Evolutionary conservation across 2,329 filamentous ascomycete species (phyloP).

Genomic region (Pseudogymnoascus sp.): DNA sequence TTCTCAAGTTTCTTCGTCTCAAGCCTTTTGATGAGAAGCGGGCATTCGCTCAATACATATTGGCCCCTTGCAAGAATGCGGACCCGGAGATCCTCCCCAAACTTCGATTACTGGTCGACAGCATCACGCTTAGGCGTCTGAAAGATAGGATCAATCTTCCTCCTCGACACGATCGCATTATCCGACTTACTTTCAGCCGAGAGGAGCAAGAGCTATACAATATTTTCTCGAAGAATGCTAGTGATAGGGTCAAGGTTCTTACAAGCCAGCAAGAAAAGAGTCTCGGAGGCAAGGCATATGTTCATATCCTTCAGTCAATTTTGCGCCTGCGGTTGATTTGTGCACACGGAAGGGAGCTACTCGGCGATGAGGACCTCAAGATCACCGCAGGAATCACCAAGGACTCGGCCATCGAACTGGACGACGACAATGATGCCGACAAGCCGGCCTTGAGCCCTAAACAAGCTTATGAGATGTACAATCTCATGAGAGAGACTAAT

Average conservation of each 20-base stretch:
- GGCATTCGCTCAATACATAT: constrained; percentile 72
- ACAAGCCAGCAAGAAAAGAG: constrained; percentile 55
- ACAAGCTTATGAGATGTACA: constrained; percentile 79
- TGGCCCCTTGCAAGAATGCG: constrained; percentile 77
- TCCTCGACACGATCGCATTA: constrained; percentile 61
- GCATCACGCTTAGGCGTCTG: constrained; percentile 82
- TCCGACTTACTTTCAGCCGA: constrained; percentile 66
- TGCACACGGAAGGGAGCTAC: constrained; percentile 85
- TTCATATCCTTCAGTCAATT: constrained; percentile 87
- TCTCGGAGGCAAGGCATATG: constrained; percentile 80
- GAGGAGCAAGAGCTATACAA: constrained; percentile 75
- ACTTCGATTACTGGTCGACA: constrained; percentile 81
- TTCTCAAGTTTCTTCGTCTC: constrained; percentile 78
- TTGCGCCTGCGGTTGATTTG: constrained; percentile 82
- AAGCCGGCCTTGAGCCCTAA: constrained; percentile 54
- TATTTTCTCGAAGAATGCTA: constrained; percentile 73
- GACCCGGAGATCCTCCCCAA: constrained; percentile 78
- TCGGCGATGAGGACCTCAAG: constrained; percentile 75
- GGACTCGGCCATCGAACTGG: constrained; percentile 80
- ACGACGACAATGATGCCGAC: constrained; percentile 54
- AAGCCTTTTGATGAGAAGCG: constrained; percentile 74
- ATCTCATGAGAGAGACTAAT: constrained; percentile 74
- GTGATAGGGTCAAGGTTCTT: constrained; percentile 71
- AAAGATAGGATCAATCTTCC: constrained; percentile 89
- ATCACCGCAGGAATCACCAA: constrained; percentile 73